Percentiles rank a stretch among this genome's conserved stretches.
Conservation (phyloP, 1,284 basidiomycete genomes). For the Ustilago esculenta region DNA sequence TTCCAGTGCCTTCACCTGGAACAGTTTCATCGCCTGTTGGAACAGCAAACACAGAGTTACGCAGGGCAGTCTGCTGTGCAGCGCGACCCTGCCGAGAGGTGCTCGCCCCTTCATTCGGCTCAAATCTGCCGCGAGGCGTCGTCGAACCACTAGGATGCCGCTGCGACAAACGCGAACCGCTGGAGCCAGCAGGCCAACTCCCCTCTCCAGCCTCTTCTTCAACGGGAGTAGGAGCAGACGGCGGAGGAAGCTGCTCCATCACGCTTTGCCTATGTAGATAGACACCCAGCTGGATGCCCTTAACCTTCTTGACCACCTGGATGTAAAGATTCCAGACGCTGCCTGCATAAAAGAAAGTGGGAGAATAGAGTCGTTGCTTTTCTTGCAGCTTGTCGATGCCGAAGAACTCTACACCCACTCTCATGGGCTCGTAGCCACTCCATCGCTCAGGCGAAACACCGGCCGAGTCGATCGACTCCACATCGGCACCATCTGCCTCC, state of each 20-base stretch:
- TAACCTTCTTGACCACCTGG: conserved; percentile 80
- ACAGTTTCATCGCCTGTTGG: conserved; percentile 1
- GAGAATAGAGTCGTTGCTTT: conserved; percentile 75
- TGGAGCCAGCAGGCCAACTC: background rate
- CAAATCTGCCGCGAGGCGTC: conserved; percentile 6
- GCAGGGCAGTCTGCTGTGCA: conserved; percentile 7
- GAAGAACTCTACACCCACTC: conserved; percentile 87
- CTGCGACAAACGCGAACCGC: conserved; percentile 5
- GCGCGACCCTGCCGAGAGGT: background rate
- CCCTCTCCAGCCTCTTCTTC: conserved; percentile 7
- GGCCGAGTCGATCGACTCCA: conserved; percentile 18
- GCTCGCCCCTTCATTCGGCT: background rate
- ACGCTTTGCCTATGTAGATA: conserved; percentile 87
- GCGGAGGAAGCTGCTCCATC: conserved; percentile 71
- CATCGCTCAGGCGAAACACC: conserved; percentile 37
- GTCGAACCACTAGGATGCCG: conserved; percentile 6
- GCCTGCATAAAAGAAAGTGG: conserved; percentile 70
- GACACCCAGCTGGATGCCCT: conserved; percentile 81
- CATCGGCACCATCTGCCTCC: conserved; percentile 26
- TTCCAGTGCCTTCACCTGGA: conserved; percentile 8
- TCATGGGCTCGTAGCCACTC: conserved; percentile 60
- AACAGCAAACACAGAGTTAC: conserved; percentile 9
- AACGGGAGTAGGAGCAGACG: conserved; percentile 68
- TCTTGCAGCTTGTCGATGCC: conserved; percentile 80
- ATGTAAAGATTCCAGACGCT: conserved; percentile 87